phyloP scores from a whole-genome alignment of 495 filamentous ascomycete species.

The Podospora sp. region DNA sequence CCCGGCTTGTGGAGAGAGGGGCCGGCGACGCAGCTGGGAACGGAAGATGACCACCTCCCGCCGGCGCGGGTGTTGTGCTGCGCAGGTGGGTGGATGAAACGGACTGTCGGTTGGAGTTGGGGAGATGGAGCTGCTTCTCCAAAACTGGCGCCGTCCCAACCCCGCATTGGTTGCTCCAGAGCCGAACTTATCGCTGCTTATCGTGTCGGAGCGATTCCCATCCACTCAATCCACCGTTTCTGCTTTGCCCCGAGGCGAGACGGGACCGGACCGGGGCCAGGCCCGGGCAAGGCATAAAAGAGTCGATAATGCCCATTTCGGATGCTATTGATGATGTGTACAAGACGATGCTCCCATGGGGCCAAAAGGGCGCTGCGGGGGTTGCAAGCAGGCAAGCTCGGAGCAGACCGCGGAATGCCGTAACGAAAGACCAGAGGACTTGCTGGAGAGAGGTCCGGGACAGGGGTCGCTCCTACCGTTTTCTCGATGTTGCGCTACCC shows the following conservation, averaged over 20 bases:
- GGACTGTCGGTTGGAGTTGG: not conserved
- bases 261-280: not conserved
- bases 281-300: constrained; percentile 18
- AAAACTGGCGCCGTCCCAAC: constrained; percentile 3
- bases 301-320: constrained; percentile 24
- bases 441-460: no score
- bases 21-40: not conserved
- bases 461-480: not conserved
- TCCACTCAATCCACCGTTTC: constrained; percentile 3
- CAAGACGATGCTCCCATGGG: constrained; percentile 29
- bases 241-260: not conserved
- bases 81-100: not conserved
- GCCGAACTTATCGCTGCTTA: constrained; percentile 6
- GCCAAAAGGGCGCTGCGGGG: constrained; percentile 20
- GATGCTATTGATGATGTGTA: constrained; percentile 32
- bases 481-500: not conserved
- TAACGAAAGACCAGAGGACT: not conserved
- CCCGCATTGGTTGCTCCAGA: not conserved
- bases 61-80: not conserved
- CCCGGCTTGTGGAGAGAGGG: not conserved
- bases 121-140: not conserved
- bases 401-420: no score
- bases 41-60: not conserved
- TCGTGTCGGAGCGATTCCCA: not conserved
- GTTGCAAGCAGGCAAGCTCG: not conserved